Evolutionary conservation across 768 basidiomycete genomes (phyloP).

Genomic region (Mrakia gelida): DNA sequence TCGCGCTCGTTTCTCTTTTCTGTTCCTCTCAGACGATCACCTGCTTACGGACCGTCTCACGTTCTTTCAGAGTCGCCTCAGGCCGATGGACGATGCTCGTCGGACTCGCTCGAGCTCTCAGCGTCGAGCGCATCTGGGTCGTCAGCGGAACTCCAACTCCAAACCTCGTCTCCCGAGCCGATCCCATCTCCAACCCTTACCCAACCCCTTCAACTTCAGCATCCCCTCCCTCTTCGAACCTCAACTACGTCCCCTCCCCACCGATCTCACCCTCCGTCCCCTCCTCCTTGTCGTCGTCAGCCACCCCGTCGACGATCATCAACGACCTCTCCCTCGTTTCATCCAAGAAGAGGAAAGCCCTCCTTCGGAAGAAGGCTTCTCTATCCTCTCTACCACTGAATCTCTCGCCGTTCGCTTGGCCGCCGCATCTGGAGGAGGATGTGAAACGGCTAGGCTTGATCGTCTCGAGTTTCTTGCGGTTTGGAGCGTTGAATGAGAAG

Average conservation of each 20-base stretch:
- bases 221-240: not conserved
- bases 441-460: not conserved
- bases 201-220: not conserved
- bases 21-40: too few species aligned
- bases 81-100: constrained; percentile 2
- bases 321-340: not conserved
- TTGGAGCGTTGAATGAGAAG: not conserved
- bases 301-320: not conserved
- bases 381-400: not conserved
- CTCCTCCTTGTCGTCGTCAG: not conserved
- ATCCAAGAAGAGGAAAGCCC: not conserved
- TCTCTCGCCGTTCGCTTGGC: not conserved
- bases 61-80: constrained; percentile 1
- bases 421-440: constrained; percentile 11
- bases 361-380: not conserved
- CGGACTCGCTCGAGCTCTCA: constrained; percentile 13
- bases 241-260: not conserved
- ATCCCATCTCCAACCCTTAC: not conserved
- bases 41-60: too few species aligned
- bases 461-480: not conserved
- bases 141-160: constrained; percentile 10
- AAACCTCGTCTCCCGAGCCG: not conserved
- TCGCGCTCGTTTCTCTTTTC: not conserved
- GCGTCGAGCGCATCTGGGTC: constrained; percentile 12
- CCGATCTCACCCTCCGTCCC: not conserved